Conservation (phyloP, 2,329 filamentous ascomycete species). For the Talaromyces sp. region DNA sequence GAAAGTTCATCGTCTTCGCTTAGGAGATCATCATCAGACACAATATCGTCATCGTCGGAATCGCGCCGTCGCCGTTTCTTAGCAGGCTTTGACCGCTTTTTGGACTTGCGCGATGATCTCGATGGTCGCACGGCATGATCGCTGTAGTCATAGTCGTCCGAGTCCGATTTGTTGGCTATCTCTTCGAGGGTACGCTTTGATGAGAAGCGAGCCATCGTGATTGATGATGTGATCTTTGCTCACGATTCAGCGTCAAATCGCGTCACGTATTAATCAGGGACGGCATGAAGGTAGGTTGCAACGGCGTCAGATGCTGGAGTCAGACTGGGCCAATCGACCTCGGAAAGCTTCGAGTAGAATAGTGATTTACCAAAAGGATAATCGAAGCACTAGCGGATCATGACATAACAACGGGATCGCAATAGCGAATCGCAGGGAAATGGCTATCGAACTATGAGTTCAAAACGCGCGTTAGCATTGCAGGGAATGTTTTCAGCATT, state of each 20-base stretch:
- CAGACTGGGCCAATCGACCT: neutral
- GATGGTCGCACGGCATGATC: slow-evolving; percentile 31
- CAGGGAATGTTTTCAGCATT: neutral
- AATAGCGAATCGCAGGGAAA: neutral
- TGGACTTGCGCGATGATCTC: slow-evolving; percentile 26
- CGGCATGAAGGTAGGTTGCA: neutral
- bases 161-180: slow-evolving; percentile 40
- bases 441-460: neutral
- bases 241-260: neutral
- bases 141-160: slow-evolving; percentile 43
- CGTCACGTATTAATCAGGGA: neutral
- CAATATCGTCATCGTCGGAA: slow-evolving; percentile 34
- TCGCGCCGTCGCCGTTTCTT: slow-evolving; percentile 44
- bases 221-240: neutral
- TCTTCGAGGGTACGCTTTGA: slow-evolving; percentile 42
- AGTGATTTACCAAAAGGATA: neutral
- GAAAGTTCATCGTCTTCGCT: slow-evolving; percentile 40
- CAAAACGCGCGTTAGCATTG: neutral
- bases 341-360: neutral
- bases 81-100: slow-evolving; percentile 31
- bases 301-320: too few species aligned
- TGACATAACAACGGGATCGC: neutral
- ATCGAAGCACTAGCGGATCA: neutral
- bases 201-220: slow-evolving; percentile 27
- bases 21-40: slow-evolving; percentile 34